Evolutionary conservation across 257 asterid species (phyloP).

Genomic region (Thymus mandschuricus): DNA sequence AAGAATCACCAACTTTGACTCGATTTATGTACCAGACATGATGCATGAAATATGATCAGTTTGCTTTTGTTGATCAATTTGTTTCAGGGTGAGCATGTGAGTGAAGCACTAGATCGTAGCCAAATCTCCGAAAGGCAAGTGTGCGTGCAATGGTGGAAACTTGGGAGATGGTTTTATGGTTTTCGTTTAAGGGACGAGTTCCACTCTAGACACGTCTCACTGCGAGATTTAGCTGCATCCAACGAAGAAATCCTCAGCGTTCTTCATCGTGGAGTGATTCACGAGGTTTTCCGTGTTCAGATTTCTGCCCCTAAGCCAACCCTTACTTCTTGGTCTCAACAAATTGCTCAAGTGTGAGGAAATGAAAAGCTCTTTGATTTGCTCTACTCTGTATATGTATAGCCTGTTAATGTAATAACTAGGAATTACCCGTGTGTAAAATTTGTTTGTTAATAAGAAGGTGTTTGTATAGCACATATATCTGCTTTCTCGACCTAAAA

Average conservation of each 20-base stretch:
- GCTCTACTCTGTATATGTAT: conserved; percentile 31
- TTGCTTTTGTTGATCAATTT: conserved; percentile 13
- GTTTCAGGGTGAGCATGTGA: conserved; percentile 48
- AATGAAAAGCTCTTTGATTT: conserved; percentile 1
- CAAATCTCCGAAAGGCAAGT: conserved; percentile 66
- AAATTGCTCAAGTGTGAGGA: conserved; percentile 37
- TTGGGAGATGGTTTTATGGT: conserved; percentile 82
- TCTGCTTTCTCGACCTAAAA: no score
- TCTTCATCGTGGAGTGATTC: conserved; percentile 77
- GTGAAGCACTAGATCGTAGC: conserved; percentile 50
- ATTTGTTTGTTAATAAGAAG: conserved; percentile 33
- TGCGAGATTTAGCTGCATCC: conserved; percentile 50
- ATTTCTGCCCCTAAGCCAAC: conserved; percentile 57
- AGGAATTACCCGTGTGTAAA: neutral
- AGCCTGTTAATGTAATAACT: neutral
- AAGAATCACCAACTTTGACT: no score
- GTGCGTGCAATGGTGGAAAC: conserved; percentile 87
- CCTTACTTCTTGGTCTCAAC: conserved; percentile 57
- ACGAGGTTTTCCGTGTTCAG: conserved; percentile 80
- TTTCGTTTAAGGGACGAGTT: conserved; percentile 68
- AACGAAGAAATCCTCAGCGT: conserved; percentile 67
- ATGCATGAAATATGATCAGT: neutral
- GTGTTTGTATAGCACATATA: no score
- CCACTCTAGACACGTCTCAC: conserved; percentile 48
- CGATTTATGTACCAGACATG: no score